Evolutionary conservation across 768 basidiomycete species (phyloP).

Genomic region (Russula compacta): DNA sequence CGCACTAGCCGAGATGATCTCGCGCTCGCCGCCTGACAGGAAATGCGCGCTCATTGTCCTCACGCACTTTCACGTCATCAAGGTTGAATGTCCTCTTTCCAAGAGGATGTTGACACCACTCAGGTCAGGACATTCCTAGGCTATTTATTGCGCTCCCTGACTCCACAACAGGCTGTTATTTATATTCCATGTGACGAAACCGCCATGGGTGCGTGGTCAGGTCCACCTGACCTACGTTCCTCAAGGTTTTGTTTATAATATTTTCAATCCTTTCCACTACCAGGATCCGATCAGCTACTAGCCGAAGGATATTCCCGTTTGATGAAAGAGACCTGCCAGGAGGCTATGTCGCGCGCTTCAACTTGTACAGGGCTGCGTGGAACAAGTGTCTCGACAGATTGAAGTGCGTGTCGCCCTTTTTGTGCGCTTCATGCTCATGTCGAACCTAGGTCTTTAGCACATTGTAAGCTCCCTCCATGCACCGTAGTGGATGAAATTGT

Average conservation of each 20-base stretch:
- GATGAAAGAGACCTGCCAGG: conserved; percentile 16
- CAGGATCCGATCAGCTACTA: background rate
- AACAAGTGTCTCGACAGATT: conserved; percentile 13
- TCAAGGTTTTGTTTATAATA: background rate
- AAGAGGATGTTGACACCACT: conserved; percentile 14
- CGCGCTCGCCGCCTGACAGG: background rate
- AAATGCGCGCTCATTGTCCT: background rate
- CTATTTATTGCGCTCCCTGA: background rate
- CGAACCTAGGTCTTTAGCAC: conserved; percentile 3
- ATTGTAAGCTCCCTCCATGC: conserved; percentile 12
- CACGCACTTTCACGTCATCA: background rate
- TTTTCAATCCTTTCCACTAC: background rate
- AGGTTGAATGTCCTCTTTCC: conserved; percentile 2
- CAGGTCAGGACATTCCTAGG: conserved; percentile 4
- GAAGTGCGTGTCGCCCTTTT: conserved; percentile 6
- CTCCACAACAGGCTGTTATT: conserved; percentile 7
- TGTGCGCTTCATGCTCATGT: background rate
- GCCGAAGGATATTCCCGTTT: conserved; percentile 12
- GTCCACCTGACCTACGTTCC: background rate
- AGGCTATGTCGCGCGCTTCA: conserved; percentile 12
- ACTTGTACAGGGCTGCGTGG: conserved; percentile 17
- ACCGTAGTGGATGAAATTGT: conserved; percentile 14
- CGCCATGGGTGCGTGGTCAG: background rate
- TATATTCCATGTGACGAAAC: conserved; percentile 16
- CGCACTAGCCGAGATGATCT: background rate